Percentiles rank a stretch among this genome's conserved stretches.
phyloP scores from a whole-genome alignment of 2,329 filamentous ascomycete genomes.

The Emmonsiellopsis sp. region DNA sequence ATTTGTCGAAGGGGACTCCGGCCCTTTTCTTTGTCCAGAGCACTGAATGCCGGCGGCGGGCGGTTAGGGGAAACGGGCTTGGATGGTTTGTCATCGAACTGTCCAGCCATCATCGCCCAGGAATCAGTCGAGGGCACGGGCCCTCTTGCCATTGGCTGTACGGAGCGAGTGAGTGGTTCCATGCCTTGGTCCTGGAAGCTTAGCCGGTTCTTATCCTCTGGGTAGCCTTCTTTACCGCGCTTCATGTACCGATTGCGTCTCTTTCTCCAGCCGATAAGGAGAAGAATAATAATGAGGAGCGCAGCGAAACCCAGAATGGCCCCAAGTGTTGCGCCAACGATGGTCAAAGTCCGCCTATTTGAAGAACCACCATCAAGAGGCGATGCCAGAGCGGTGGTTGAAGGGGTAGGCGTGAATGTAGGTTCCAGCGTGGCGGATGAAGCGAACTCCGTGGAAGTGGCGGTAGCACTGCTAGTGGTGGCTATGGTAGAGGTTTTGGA shows the following conservation, averaged over 20 bases:
- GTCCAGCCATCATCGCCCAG: slow-evolving; percentile 31
- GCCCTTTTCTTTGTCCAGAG: slow-evolving; percentile 4
- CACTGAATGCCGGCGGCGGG: neutral
- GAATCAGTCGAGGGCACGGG: slow-evolving; percentile 33
- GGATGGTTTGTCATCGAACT: slow-evolving; percentile 6
- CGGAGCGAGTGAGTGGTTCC: slow-evolving; percentile 31
- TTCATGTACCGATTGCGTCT: slow-evolving; percentile 7
- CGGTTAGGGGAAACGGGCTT: neutral
- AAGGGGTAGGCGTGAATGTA: slow-evolving; percentile 15
- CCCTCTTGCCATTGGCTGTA: slow-evolving; percentile 37
- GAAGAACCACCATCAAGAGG: slow-evolving; percentile 24
- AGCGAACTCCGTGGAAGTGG: slow-evolving; percentile 2
- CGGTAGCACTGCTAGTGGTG: slow-evolving; percentile 20
- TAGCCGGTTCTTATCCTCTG: slow-evolving; percentile 47
- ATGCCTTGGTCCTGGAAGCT: slow-evolving; percentile 38
- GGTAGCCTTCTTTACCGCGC: slow-evolving; percentile 37
- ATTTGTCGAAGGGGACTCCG: slow-evolving; percentile 9
- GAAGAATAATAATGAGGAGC: slow-evolving; percentile 61
- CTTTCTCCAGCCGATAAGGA: slow-evolving; percentile 35
- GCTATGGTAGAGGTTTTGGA: slow-evolving; percentile 17
- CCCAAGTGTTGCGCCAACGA: slow-evolving; percentile 74
- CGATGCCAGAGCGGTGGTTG: slow-evolving; percentile 18
- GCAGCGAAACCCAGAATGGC: slow-evolving; percentile 65
- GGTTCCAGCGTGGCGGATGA: slow-evolving; percentile 18
- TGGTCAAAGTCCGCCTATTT: slow-evolving; percentile 37